These are phyloP conservation scores for Aureobasidium sp. DNA, from an alignment of 2,329 filamentous ascomycete species.

Conservation along the genomic window DNA sequence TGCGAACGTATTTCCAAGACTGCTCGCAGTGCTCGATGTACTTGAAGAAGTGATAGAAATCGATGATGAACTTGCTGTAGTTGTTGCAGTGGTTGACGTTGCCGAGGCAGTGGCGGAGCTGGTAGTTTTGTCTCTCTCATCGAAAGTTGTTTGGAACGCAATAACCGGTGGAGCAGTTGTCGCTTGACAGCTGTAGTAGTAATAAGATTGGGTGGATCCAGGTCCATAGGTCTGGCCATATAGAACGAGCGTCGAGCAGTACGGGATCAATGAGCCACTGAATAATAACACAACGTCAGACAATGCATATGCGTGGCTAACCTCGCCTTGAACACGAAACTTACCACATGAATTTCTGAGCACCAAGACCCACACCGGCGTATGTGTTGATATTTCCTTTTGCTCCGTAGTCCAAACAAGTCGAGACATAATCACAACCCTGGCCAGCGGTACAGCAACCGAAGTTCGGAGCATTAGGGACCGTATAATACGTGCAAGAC, in stretches of 20 bases:
- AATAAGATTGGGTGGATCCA: neutral
- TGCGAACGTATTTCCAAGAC: neutral
- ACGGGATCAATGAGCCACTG: neutral
- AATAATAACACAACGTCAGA: neutral
- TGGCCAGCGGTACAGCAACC: constrained; percentile 4
- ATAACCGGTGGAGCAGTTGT: neutral
- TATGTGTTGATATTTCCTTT: neutral
- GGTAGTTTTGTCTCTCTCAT: neutral
- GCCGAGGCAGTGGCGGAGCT: too few species aligned
- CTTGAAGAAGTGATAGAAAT: neutral
- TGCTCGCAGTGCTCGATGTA: neutral
- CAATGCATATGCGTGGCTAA: neutral
- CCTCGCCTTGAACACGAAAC: neutral
- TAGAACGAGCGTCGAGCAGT: constrained; percentile 4
- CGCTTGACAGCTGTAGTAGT: neutral
- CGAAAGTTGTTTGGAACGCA: neutral
- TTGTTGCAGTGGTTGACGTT: neutral
- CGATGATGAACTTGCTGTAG: neutral
- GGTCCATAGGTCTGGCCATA: constrained; percentile 2
- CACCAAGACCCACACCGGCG: neutral
- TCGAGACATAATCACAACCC: constrained; percentile 9
- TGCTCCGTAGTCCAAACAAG: constrained; percentile 5
- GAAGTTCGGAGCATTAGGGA: constrained; percentile 3
- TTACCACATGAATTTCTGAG: neutral
- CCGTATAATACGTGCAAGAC: constrained; percentile 6